Base-by-base conservation (phyloP, 148 eudicot species). In the Camellia sinensis region DNA sequence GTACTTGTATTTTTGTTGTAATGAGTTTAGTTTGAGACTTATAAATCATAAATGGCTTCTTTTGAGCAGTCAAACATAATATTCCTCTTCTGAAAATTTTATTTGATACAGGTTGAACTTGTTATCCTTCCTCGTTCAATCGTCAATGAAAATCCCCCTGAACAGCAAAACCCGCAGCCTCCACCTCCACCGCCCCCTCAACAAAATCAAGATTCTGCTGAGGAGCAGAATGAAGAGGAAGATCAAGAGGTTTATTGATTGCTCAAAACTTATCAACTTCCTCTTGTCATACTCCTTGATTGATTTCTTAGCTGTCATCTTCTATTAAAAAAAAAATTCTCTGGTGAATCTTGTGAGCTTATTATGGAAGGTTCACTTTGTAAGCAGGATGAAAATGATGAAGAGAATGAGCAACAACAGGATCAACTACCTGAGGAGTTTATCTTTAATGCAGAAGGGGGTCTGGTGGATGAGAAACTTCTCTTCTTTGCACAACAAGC, bases 401-500 rank as follows among this genome's bases (percentile, higher is more conserved):
- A 93, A 80, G 95, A 93, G 78, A 89, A 90, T 22, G 98, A 93
- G 78, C 97, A 94, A 73, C 90, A 94, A 81, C 92, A 88, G 81
- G 97, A 92, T 4, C 98, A 96, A 86, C 73, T 96, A 82, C 99
- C 99, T 40, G 98, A 96, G 77, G 98, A 96, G 83, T 96, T 93
- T 85, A 91, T 96, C 80, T 93, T 96, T 84, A 97, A 96, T 88
- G 98, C 99, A 44, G 99, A 96, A 79, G 99, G 99, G 57, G 98
- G 98, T 67, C 82, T 96, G 74, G 95, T 96, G 82, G 99, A 96
- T 83, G 99, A 93, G 87, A 93, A 96, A 67, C 99, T 96, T 86
- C 97, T 96, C 73, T 96, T 96, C 94, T 96, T 93, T 88, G 97
- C 99, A 81, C 99, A 96, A 78, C 99, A 96, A 89, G 99, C 99